Evolutionary conservation across 2,329 filamentous ascomycete genomes (phyloP).

Genomic region (Colletotrichum chlorophyti): DNA sequence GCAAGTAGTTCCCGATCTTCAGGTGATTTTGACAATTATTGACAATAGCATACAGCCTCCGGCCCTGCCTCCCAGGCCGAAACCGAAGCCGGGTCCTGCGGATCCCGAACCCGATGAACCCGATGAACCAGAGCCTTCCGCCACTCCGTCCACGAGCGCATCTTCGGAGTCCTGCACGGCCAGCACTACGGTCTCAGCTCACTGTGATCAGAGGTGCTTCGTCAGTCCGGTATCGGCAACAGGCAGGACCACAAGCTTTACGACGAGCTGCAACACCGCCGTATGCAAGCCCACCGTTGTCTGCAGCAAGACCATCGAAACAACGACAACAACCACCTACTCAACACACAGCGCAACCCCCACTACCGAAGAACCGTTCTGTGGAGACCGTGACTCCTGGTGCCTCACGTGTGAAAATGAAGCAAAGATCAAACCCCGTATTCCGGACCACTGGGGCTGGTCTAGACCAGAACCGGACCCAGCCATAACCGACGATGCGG

Average conservation of each 20-base stretch:
- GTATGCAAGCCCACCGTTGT: constrained; percentile 12
- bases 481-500: neutral
- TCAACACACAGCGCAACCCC: neutral
- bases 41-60: neutral
- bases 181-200: constrained; percentile 5
- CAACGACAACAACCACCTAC: constrained; percentile 5
- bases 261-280: constrained; percentile 14
- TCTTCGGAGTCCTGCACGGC: constrained; percentile 16
- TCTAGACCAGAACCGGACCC: neutral
- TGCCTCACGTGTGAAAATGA: neutral
- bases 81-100: constrained; percentile 1
- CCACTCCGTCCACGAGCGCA: neutral
- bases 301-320: constrained; percentile 14
- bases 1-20: constrained; percentile 30
- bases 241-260: neutral
- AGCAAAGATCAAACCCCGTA: neutral
- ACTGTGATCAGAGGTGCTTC: constrained; percentile 15
- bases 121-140: constrained; percentile 2
- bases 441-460: neutral
- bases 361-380: neutral
- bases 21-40: neutral
- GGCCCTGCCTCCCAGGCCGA: neutral
- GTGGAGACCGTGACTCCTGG: neutral
- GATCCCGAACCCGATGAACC: constrained; percentile 2
- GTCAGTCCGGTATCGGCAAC: neutral